Base-by-base conservation (phyloP, 1,284 basidiomycete genomes). In the Microbotryum scabiosae region DNA sequence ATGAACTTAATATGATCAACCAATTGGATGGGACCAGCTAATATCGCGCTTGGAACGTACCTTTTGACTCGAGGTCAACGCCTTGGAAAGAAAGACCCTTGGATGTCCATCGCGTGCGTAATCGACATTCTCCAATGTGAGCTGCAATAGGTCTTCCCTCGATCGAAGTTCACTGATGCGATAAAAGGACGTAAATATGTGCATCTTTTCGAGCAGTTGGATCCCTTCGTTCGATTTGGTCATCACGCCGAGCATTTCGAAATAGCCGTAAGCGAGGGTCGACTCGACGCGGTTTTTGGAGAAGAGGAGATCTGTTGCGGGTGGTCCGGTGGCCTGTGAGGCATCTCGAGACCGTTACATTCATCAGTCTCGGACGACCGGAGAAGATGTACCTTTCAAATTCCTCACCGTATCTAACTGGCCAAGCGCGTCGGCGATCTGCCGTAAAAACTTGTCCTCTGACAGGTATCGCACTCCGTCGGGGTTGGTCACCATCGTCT, bases 111-210 rank as follows among this genome's bases (percentile, higher is more conserved):
- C 90, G 62, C 91, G 83, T 74, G 82, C 82, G 71, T 93, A 94
- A 76, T 97, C 91, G 50, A 97, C 79, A 69, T 90, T 89, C 71
- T 92, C 88, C 55, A 97, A 87, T 66, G 97, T 89, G 12, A 85
- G 85, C 70, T 86, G 88, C 65, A 93, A 87, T 46, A 98, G 80
- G 72, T 97, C 93, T 72, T 97, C 92, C 44, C 96, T 81, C 73
- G 87, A 88, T 41, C 86, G 81, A 54, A 97, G 79, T 73, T 97
- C 93, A 73, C 87, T 90, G 32, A 98, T 77, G 70, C 92, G 90
- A 71, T 98, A 97, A 73, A 98, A 89, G 0, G 88, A 86, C 0
- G 93, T 96, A 74, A 97, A 98, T 46, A 97, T 82, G 71, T 88
- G 90, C 76, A 88, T 87, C 71, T 88, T 88, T 74, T 94, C 90